Conservation (phyloP, 495 filamentous ascomycete species). For the Bombardia bombarda region DNA sequence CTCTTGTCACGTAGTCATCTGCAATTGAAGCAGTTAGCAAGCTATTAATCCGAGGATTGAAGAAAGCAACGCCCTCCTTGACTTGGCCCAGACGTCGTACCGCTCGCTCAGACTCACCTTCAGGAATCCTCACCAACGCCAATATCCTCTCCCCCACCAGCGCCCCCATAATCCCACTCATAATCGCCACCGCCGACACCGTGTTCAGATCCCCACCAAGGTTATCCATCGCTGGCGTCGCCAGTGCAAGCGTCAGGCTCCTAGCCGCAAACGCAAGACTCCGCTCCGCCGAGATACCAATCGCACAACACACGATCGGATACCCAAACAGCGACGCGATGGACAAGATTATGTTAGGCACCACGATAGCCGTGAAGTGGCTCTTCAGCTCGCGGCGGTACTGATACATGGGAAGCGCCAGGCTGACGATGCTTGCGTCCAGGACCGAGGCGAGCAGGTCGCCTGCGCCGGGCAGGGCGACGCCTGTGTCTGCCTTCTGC, state of each 20-base stretch:
- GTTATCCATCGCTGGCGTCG: conserved; percentile 38
- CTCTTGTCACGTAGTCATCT: conserved; percentile 50
- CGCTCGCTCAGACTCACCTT: conserved; percentile 36
- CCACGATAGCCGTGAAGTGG: conserved; percentile 40
- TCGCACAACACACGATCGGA: conserved; percentile 35
- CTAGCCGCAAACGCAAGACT: conserved; percentile 41
- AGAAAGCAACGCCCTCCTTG: neutral
- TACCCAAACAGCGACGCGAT: conserved; percentile 43
- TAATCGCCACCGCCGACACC: conserved; percentile 42
- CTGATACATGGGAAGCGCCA: conserved; percentile 47
- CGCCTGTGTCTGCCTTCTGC: conserved; percentile 9
- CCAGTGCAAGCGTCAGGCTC: conserved; percentile 46
- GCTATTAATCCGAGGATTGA: neutral
- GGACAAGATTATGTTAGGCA: conserved; percentile 38
- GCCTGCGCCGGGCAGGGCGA: conserved; percentile 28
- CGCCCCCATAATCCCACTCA: conserved; percentile 45
- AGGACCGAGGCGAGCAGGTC: conserved; percentile 41
- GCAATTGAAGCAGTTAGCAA: neutral
- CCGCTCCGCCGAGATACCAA: conserved; percentile 38
- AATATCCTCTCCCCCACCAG: conserved; percentile 38
- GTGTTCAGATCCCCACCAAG: conserved; percentile 46
- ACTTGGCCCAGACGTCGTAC: neutral
- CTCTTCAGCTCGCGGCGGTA: conserved; percentile 40
- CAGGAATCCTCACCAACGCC: conserved; percentile 34
- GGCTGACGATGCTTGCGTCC: conserved; percentile 45